Evolutionary conservation across 2,329 filamentous ascomycete genomes (phyloP).

Genomic region (Aaosphaeria arxii): DNA sequence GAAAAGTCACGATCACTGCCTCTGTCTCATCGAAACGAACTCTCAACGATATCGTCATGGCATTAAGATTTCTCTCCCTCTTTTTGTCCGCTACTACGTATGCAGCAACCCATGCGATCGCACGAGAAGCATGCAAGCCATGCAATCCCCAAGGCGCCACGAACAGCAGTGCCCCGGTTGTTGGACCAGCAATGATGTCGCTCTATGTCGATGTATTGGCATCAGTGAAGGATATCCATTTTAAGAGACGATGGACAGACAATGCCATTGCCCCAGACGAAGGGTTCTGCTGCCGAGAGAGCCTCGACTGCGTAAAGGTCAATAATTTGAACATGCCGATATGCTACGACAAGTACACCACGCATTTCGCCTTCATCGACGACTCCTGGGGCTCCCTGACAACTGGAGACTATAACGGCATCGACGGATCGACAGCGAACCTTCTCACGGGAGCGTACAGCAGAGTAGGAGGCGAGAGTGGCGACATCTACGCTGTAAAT

Average conservation of each 20-base stretch:
- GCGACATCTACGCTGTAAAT: slow-evolving; percentile 45
- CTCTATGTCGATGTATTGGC: slow-evolving; percentile 34
- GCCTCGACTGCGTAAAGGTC: slow-evolving; percentile 42
- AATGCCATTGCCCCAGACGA: slow-evolving; percentile 13
- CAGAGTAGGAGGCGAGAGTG: slow-evolving; percentile 34
- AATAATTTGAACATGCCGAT: slow-evolving; percentile 43
- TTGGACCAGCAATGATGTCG: slow-evolving; percentile 32
- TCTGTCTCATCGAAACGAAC: background rate
- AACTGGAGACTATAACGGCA: slow-evolving; percentile 42
- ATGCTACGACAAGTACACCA: slow-evolving; percentile 54
- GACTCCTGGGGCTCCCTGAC: slow-evolving; percentile 47
- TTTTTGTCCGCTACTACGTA: slow-evolving; percentile 19
- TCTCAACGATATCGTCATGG: background rate
- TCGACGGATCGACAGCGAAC: slow-evolving; percentile 39
- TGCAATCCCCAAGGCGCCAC: slow-evolving; percentile 37
- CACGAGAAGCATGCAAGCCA: slow-evolving; percentile 27
- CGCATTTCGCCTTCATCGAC: slow-evolving; percentile 48
- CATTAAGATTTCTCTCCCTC: slow-evolving; percentile 19
- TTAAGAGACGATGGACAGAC: slow-evolving; percentile 18
- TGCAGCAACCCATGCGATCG: slow-evolving; percentile 18
- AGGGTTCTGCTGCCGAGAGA: slow-evolving; percentile 34
- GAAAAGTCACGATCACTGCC: no score
- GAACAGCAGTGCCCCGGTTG: slow-evolving; percentile 22
- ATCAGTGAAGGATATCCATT: slow-evolving; percentile 33
- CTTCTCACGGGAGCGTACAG: slow-evolving; percentile 46